phyloP scores from a whole-genome alignment of 2,329 filamentous ascomycete species.

The Monilinia polystroma region DNA sequence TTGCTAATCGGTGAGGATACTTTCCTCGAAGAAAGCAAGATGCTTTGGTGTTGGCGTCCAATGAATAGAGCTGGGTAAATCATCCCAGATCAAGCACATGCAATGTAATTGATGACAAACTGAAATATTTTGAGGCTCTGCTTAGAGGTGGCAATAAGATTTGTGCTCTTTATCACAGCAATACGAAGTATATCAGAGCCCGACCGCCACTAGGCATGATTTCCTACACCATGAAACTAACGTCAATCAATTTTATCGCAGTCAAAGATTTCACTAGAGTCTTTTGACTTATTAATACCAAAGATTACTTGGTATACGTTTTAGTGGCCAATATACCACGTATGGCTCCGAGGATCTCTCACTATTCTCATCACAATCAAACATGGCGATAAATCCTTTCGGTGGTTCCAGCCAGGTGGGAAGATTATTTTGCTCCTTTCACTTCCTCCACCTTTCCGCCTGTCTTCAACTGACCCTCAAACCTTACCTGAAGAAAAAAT shows the following conservation, averaged over 20 bases:
- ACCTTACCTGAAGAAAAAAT: background rate
- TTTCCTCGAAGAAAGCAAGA: background rate
- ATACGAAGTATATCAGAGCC: background rate
- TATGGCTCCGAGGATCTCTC: no score
- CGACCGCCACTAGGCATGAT: background rate
- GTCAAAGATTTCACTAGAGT: background rate
- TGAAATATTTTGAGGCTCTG: constrained; percentile 6
- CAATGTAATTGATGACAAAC: background rate
- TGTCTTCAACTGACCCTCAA: background rate
- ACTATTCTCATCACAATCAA: background rate
- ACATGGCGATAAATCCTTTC: constrained; percentile 5
- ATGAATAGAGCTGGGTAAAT: background rate
- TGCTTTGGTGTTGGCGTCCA: constrained; percentile 4
- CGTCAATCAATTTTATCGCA: background rate
- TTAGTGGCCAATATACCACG: background rate
- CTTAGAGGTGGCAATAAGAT: background rate
- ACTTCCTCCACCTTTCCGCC: background rate
- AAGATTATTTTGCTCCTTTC: background rate
- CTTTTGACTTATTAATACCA: background rate
- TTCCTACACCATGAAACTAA: background rate
- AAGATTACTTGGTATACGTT: background rate
- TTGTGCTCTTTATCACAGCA: background rate
- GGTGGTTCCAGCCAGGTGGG: background rate
- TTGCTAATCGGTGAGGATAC: background rate
- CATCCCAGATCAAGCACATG: background rate